A percentile compares a stretch with the other conserved stretches of the same genome.
These are phyloP conservation scores for Colletotrichum sp. DNA, from an alignment of 2,329 filamentous ascomycete species.

Conservation along the genomic window DNA sequence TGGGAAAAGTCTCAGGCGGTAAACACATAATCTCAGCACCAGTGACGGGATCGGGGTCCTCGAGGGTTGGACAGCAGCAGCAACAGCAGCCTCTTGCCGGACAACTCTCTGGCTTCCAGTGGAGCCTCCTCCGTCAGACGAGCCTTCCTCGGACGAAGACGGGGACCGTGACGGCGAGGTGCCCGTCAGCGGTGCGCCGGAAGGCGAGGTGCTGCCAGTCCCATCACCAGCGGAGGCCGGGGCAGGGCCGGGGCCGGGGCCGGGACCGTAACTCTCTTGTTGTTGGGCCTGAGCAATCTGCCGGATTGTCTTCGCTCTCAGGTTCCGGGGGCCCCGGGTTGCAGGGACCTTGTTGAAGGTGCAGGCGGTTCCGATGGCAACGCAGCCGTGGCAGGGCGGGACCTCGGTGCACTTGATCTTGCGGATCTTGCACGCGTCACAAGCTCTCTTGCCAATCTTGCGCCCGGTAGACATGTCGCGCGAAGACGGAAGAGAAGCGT, in stretches of 20 bases:
- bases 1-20: slow-evolving; percentile 53
- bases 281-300: slow-evolving; percentile 41
- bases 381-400: slow-evolving; percentile 50
- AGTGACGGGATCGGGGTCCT: slow-evolving; percentile 20
- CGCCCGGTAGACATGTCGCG: slow-evolving; percentile 23
- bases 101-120: not conserved
- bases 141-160: slow-evolving; percentile 1
- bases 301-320: slow-evolving; percentile 48
- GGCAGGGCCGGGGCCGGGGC: not conserved
- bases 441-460: slow-evolving; percentile 45
- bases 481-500: slow-evolving; percentile 8
- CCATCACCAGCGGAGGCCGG: not conserved
- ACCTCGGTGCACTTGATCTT: slow-evolving; percentile 55
- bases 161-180: slow-evolving; percentile 8
- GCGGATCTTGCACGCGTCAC: slow-evolving; percentile 57
- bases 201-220: not conserved
- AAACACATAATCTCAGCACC: slow-evolving; percentile 41
- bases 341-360: slow-evolving; percentile 52
- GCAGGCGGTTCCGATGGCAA: slow-evolving; percentile 48
- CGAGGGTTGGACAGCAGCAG: not conserved
- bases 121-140: not conserved
- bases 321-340: slow-evolving; percentile 47
- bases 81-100: not conserved
- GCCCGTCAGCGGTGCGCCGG: not conserved
- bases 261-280: not conserved